Evolutionary conservation across 2,329 filamentous ascomycete genomes (phyloP), one percentile per base, ranked within the genome.

Genomic region (Daldinia sp.): DNA sequence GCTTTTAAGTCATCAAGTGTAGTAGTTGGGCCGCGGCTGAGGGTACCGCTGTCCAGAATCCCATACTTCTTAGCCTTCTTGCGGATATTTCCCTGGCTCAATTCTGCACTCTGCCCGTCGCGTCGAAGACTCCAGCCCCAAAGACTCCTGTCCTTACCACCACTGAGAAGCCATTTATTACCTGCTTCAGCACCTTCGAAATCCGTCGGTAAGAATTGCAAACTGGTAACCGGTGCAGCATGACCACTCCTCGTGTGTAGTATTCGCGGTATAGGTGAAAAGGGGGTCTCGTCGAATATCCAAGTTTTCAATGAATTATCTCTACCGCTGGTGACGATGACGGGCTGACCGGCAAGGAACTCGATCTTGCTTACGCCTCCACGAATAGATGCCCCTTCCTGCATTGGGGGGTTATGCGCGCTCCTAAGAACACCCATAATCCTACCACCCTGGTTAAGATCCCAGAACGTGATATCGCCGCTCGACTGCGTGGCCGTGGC

Each of bases 101-200:
- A 83, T 80, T 99, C 96, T 1, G 92, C 89, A 78, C 93, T 97
- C 81, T 99, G 97, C 1, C 94, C 94, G 78, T 99, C 96, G 59
- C 93, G 92, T 48, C 96, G 92, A 78, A 99, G 83, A 85, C 94
- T 98, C 89, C 97, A 97, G 1, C 93, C 95, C 95, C 96, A 98
- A 2, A 99, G 84, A 79, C 94, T 98, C 72, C 94, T 89, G 77
- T 99, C 97, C 74, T 90, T 88, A 66, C 94, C 94, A 73, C 93
- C 93, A 75, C 94, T 98, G 62, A 99, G 84, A 6, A 98, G 84
- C 95, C 95, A 98, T 81, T 98, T 98, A 64, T 95, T 96, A 51
- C 90, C 90, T 48, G 90, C 90, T 73, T 98, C 95, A 6, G 93
- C 89, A 15, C 94, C 95, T 74, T 98, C 95, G 44, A 96, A 95